Conservation (phyloP, 1,284 basidiomycete species). For the Cutaneotrichosporon cutaneum region DNA sequence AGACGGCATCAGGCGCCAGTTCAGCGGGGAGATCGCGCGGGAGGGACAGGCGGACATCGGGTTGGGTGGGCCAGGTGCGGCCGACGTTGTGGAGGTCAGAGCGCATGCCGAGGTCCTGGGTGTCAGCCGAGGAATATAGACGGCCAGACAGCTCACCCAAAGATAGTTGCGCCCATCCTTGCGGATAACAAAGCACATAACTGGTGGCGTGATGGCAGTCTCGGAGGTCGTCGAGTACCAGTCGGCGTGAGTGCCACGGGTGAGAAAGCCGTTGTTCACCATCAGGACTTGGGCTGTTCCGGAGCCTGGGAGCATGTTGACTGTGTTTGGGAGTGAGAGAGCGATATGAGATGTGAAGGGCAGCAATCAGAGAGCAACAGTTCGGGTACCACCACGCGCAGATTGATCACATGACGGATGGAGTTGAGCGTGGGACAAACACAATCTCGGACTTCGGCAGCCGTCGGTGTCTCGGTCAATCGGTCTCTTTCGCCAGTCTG, state of each 20-base stretch:
- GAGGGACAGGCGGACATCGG: not conserved
- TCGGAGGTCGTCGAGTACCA: slow-evolving; percentile 11
- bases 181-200: slow-evolving; percentile 15
- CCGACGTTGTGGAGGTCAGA: slow-evolving; percentile 4
- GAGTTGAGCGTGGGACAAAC: not conserved
- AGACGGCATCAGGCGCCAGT: slow-evolving; percentile 4
- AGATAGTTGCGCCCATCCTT: slow-evolving; percentile 15
- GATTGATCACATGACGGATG: too few relatives aligned
- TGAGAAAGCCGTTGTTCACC: slow-evolving; percentile 14
- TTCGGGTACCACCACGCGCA: too few relatives aligned
- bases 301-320: too few relatives aligned
- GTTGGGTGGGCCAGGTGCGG: not conserved
- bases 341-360: too few relatives aligned
- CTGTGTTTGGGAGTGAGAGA: too few relatives aligned
- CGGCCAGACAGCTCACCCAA: slow-evolving; percentile 1
- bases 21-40: not conserved
- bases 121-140: not conserved
- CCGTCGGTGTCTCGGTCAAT: not conserved
- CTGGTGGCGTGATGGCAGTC: slow-evolving; percentile 1
- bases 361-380: too few relatives aligned
- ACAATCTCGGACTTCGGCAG: not conserved
- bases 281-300: slow-evolving; percentile 8
- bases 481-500: not conserved
- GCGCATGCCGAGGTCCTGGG: slow-evolving; percentile 16
- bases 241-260: not conserved